Conservation (phyloP, 305 asterid genomes). For the Lippia alba region DNA sequence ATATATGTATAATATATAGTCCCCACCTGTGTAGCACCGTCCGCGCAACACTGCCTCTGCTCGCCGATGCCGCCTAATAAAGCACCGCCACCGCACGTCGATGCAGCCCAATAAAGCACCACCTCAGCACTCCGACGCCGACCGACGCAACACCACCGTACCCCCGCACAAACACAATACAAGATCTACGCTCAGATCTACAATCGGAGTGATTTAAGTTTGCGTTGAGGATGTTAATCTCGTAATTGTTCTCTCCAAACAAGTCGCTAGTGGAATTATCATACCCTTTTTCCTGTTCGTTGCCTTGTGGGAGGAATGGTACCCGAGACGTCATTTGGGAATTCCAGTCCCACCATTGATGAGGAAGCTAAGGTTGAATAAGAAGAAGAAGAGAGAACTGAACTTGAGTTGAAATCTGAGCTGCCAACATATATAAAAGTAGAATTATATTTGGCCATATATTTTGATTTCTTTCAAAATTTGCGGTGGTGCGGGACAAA, state of each 20-base stretch:
- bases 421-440: conserved; percentile 5
- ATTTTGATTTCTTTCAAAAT: background rate
- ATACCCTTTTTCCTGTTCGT: conserved; percentile 26
- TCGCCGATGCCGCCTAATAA: too few species aligned
- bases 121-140: too few species aligned
- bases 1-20: too few species aligned
- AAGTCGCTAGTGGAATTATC: conserved; percentile 31
- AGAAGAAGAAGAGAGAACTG: conserved; percentile 22
- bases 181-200: too few species aligned
- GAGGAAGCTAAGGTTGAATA: background rate
- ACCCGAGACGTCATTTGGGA: conserved; percentile 34
- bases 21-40: too few species aligned
- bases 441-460: conserved; percentile 19
- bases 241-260: conserved; percentile 30
- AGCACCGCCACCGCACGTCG: too few species aligned
- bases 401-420: background rate
- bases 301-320: conserved; percentile 1
- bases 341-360: conserved; percentile 48
- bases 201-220: conserved; percentile 31
- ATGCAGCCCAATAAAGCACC: too few species aligned
- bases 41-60: too few species aligned
- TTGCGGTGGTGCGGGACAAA: too few species aligned
- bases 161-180: too few species aligned
- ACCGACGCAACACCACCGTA: too few species aligned
- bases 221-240: conserved; percentile 47